Base-by-base conservation (phyloP, 306 rosid species). In the Acacia melanoxylon region DNA sequence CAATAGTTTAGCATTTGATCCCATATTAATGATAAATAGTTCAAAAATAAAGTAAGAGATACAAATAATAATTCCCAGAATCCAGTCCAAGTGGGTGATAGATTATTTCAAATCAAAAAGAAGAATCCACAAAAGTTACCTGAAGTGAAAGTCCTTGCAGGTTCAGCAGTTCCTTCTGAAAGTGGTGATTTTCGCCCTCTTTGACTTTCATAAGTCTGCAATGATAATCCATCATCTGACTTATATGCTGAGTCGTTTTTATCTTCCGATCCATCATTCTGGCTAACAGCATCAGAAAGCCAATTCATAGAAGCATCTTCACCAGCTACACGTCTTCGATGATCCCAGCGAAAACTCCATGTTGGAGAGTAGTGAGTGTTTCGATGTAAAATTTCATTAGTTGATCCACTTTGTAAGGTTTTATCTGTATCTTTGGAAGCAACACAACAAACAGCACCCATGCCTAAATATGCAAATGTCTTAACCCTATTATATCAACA, bases 391-490 rank as follows among this genome's bases (percentile, higher is more conserved):
- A 19, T 25, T 68, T 86, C 89, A 78, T 67, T 44, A 52, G 79
- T 35, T 51, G 85, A 67, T 68, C 87, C 77, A 68, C 85, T 78
- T 78, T 68, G 89, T 78, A 78, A 62, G 66, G 81, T 73, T 83
- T 73, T 83, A 62, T 86, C 87, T 78, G 52, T 78, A 62, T 86
- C 89, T 78, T 74, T 78, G 72, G 81, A 27, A 68, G 89, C 85
- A 81, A 86, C 87, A 68, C 89, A 86, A 78, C 89, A 86, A 33
- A 76, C 89, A 68, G 89, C 89, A 33, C 89, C 89, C 89, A 86
- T 86, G 75, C 83, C 51, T 52, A 59, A 77, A 74, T 42, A 49
- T n/a, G 24, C 20, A 77, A 41, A 46, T 58, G 72, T 72, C 35
- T 83, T 81, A 63, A 77, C 48, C 72, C 78, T 56, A 71, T 77